Conservation (phyloP, 805 yeast genomes). For the Yarrowia divulgata region DNA sequence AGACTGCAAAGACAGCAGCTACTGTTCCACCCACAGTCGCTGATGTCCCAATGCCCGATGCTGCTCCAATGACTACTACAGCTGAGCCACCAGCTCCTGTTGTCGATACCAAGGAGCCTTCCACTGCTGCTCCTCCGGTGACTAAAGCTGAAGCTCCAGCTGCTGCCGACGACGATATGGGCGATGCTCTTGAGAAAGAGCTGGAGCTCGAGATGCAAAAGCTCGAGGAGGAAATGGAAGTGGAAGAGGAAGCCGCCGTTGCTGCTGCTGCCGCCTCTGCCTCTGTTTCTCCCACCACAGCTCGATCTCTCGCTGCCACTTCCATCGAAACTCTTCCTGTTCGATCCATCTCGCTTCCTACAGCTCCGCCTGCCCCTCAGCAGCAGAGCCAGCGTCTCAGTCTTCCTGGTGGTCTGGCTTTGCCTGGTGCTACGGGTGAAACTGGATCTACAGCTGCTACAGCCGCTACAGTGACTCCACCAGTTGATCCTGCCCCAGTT, state of each 20-base stretch:
- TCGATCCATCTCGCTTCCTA: constrained; percentile 17
- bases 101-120: not conserved
- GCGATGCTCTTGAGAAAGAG: constrained; percentile 25
- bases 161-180: constrained; percentile 11
- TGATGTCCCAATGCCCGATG: not conserved
- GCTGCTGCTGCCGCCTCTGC: constrained; percentile 9
- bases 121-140: not conserved
- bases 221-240: constrained; percentile 40
- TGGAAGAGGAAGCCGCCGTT: constrained; percentile 24
- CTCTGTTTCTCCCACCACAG: constrained; percentile 1
- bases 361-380: not conserved
- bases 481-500: not conserved
- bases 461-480: not conserved
- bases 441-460: not conserved
- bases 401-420: constrained; percentile 14
- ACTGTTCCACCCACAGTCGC: not conserved
- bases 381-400: constrained; percentile 24
- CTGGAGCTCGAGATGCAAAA: constrained; percentile 32
- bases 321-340: constrained; percentile 32
- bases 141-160: not conserved
- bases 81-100: not conserved
- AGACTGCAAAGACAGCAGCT: not conserved
- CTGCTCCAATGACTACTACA: not conserved
- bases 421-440: constrained; percentile 1
- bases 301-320: constrained; percentile 1